These are phyloP conservation scores for Fusarium sp. DNA, from an alignment of 2,329 filamentous ascomycete species.

Conservation along the genomic window DNA sequence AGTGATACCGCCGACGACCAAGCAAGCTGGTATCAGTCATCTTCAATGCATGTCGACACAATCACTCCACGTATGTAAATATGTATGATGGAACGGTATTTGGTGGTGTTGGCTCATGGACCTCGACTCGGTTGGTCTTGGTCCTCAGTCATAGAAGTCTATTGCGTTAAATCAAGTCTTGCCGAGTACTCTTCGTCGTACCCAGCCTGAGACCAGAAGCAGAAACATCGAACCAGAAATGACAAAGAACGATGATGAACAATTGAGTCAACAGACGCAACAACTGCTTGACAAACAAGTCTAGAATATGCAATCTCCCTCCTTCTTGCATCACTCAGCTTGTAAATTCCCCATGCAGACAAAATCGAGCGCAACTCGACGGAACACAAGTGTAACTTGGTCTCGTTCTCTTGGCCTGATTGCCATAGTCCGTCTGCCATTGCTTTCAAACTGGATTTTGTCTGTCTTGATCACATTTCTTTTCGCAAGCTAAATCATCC, in stretches of 20 bases:
- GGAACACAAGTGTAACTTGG: not conserved
- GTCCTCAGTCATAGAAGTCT: constrained; percentile 40
- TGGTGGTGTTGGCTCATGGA: constrained; percentile 39
- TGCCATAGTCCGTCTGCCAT: constrained; percentile 3
- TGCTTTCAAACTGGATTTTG: constrained; percentile 23
- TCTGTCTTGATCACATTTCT: constrained; percentile 15
- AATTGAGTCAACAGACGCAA: constrained; percentile 21
- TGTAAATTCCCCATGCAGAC: constrained; percentile 5
- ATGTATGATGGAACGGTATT: constrained; percentile 4
- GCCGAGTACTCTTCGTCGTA: constrained; percentile 21
- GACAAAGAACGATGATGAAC: constrained; percentile 16
- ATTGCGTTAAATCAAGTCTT: constrained; percentile 32
- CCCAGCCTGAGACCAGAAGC: constrained; percentile 11
- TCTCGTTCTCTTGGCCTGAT: not conserved
- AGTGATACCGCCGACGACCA: not conserved
- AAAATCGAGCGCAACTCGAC: not conserved
- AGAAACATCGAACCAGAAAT: constrained; percentile 24
- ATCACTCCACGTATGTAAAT: constrained; percentile 12
- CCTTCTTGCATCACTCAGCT: constrained; percentile 20
- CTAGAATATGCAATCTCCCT: constrained; percentile 15
- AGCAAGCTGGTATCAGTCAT: not conserved
- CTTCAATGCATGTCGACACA: constrained; percentile 8
- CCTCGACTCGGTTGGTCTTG: constrained; percentile 39
- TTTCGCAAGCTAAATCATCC: constrained; percentile 6
- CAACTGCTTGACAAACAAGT: constrained; percentile 33